A percentile compares a stretch with the other conserved stretches of the same genome.
These are phyloP conservation scores for Triadica sebifera DNA, from an alignment of 345 rosid species.

Conservation along the genomic window DNA sequence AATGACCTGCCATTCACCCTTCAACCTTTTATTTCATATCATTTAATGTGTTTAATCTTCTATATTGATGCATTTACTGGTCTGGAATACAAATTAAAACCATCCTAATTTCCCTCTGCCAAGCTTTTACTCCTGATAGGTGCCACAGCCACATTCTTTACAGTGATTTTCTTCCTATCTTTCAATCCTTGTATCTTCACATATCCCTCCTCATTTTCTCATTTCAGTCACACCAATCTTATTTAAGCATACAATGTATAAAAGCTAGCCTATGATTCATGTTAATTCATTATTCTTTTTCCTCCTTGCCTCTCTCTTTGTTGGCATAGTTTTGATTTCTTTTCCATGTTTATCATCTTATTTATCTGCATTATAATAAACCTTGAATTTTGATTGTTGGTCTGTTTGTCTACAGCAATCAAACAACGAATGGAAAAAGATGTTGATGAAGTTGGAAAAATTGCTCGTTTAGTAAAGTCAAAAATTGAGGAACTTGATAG, in stretches of 20 bases:
- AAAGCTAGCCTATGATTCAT: not conserved
- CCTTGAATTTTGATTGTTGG: not conserved
- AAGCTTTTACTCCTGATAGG: not conserved
- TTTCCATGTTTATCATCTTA: not conserved
- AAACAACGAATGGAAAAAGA: conserved; percentile 92
- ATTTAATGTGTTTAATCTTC: not conserved
- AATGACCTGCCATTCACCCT: not conserved
- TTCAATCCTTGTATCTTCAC: not conserved
- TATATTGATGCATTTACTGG: not conserved
- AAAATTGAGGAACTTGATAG: conserved; percentile 86
- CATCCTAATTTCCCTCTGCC: not conserved
- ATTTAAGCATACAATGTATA: not conserved
- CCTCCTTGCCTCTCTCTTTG: not conserved
- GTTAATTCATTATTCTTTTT: not conserved
- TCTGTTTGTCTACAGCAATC: conserved; percentile 55
- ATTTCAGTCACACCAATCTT: too few relatives aligned
- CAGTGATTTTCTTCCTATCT: not conserved
- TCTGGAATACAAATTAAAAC: not conserved
- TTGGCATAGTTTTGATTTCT: not conserved
- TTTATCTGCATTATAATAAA: not conserved
- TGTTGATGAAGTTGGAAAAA: conserved; percentile 88
- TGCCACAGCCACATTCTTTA: not conserved
- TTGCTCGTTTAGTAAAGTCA: conserved; percentile 65
- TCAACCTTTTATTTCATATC: not conserved
- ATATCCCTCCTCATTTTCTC: not conserved